phyloP scores from a whole-genome alignment of 371 early-diverging fungal species.

The Actinomortierella wolfii region DNA sequence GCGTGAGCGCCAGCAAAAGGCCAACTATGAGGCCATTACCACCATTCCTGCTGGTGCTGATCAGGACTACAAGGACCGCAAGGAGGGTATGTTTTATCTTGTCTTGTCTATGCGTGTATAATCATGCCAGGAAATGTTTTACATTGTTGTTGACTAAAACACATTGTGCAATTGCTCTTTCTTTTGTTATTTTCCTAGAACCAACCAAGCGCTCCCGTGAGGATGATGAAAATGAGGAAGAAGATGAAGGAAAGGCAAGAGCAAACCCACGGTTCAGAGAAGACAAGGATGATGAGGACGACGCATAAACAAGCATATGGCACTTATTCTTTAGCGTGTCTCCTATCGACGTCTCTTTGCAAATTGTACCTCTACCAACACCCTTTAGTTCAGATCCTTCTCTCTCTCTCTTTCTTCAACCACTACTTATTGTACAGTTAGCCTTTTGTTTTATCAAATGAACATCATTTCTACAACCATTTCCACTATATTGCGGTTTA shows the following conservation, averaged over 20 bases:
- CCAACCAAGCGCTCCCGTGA: constrained; percentile 51
- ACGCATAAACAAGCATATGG: constrained; percentile 14
- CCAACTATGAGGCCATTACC: constrained; percentile 65
- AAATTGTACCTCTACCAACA: too few relatives aligned
- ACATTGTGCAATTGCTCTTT: not conserved
- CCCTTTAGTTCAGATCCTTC: not conserved
- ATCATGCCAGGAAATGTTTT: not conserved
- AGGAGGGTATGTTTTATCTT: constrained; percentile 25
- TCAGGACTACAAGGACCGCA: constrained; percentile 53
- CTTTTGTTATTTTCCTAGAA: constrained; percentile 12
- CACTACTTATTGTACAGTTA: too few relatives aligned
- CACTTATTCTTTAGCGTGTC: constrained; percentile 1
- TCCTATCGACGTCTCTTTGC: too few relatives aligned
- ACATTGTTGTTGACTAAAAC: not conserved
- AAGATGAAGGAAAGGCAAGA: constrained; percentile 53
- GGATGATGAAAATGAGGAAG: constrained; percentile 49
- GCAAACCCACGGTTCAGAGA: constrained; percentile 68
- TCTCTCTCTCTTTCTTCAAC: not conserved
- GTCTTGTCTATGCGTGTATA: not conserved
- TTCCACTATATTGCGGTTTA: too few relatives aligned
- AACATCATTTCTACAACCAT: too few relatives aligned
- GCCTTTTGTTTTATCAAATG: too few relatives aligned
- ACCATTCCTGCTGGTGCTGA: constrained; percentile 67
- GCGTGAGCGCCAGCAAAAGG: constrained; percentile 64
- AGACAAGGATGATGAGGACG: constrained; percentile 60